phyloP scores from a whole-genome alignment of 1,284 basidiomycete genomes.

The Stereum hirsutum region DNA sequence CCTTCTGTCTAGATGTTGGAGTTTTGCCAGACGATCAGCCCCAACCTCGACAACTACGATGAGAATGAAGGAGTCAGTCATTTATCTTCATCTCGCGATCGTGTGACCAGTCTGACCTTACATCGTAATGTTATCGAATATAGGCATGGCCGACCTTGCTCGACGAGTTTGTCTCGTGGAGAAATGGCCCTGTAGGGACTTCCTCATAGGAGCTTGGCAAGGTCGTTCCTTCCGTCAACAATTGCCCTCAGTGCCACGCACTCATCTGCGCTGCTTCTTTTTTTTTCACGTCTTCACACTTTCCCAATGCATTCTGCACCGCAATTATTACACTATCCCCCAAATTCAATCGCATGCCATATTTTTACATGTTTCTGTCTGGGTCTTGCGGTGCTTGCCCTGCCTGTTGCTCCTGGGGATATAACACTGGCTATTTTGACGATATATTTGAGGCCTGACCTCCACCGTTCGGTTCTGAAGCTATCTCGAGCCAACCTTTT shows the following conservation, averaged over 20 bases:
- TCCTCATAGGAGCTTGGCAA: no score
- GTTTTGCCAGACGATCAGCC: constrained; percentile 59
- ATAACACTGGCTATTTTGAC: no score
- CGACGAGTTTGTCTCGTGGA: constrained; percentile 68
- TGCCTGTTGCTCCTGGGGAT: no score
- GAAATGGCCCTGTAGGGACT: constrained; percentile 27
- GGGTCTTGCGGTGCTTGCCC: no score
- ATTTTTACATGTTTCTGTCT: no score
- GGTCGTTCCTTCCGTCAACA: not conserved
- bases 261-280: not conserved
- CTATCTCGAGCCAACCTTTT: not conserved
- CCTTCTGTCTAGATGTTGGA: constrained; percentile 46
- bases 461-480: not conserved
- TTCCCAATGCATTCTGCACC: not conserved
- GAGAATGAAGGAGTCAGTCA: constrained; percentile 61
- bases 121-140: constrained; percentile 7
- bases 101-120: constrained; percentile 2
- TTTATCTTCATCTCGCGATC: constrained; percentile 1
- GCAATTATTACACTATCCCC: not conserved
- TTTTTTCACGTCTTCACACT: not conserved
- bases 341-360: not conserved
- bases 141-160: constrained; percentile 74
- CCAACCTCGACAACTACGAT: constrained; percentile 44
- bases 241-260: not conserved
- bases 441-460: constrained; percentile 15